Conservation (phyloP, 106 monocot genomes). For the Dioscorea zingiberensis region DNA sequence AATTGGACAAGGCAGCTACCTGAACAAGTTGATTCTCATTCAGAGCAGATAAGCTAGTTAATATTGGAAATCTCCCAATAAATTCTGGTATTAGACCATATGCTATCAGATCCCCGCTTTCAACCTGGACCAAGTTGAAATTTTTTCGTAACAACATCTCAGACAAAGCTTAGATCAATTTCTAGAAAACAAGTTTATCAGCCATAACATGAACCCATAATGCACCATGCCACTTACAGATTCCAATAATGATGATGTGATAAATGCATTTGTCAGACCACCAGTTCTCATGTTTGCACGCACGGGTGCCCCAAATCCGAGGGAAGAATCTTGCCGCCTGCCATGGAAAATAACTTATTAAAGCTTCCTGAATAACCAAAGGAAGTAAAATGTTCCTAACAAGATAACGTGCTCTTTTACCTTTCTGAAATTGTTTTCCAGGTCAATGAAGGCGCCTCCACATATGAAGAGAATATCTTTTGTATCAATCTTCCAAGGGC, state of each 20-base stretch:
- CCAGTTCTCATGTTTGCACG: constrained; percentile 50
- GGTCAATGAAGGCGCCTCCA: constrained; percentile 76
- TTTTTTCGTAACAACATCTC: not conserved
- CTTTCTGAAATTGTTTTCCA: constrained; percentile 85
- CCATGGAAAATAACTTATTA: not conserved
- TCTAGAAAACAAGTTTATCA: too few relatives aligned
- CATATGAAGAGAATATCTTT: constrained; percentile 85
- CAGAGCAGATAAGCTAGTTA: constrained; percentile 56
- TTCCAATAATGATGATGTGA: constrained; percentile 60
- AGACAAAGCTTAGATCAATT: too few relatives aligned
- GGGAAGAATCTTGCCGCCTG: constrained; percentile 74
- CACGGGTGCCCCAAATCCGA: constrained; percentile 72
- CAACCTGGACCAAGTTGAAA: constrained; percentile 32
- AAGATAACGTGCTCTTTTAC: constrained; percentile 30
- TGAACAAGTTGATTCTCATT: constrained; percentile 73
- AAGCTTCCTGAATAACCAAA: too few relatives aligned
- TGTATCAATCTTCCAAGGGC: constrained; percentile 61
- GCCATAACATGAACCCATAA: too few relatives aligned
- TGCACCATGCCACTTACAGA: constrained; percentile 30
- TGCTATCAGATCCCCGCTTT: constrained; percentile 75
- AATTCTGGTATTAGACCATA: constrained; percentile 93
- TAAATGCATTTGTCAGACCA: constrained; percentile 36
- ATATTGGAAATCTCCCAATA: constrained; percentile 72
- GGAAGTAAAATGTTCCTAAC: too few relatives aligned
- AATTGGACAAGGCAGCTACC: constrained; percentile 17